A percentile compares a stretch with the other conserved stretches of the same genome.
These are phyloP conservation scores for Aspergillus indologenus DNA, from an alignment of 495 filamentous ascomycete genomes.

Conservation along the genomic window DNA sequence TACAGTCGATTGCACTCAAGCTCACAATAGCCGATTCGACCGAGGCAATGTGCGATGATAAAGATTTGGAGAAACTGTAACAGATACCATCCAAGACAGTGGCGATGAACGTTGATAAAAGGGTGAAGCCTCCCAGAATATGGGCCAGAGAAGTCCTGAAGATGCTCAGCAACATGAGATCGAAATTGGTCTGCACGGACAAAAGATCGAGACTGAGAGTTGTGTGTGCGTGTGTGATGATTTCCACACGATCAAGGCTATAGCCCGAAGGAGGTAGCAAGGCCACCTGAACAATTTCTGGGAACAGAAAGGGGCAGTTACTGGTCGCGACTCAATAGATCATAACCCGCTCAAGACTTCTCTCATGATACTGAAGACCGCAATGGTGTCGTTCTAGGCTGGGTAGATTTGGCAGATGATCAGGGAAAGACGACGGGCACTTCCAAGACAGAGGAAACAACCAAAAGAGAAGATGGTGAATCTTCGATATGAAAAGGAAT, in stretches of 20 bases:
- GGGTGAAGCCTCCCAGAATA: slow-evolving; percentile 26
- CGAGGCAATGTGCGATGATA: slow-evolving; percentile 15
- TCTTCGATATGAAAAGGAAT: not conserved
- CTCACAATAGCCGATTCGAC: slow-evolving; percentile 27
- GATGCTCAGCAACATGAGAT: slow-evolving; percentile 16
- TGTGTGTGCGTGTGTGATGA: not conserved
- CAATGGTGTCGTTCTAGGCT: not conserved
- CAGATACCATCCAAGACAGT: slow-evolving; percentile 37
- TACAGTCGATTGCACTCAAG: slow-evolving; percentile 30
- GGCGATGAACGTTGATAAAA: slow-evolving; percentile 26
- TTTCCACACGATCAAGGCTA: not conserved
- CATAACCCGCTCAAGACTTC: not conserved
- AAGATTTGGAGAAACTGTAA: slow-evolving; percentile 25
- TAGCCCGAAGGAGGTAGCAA: not conserved
- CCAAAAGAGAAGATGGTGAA: not conserved
- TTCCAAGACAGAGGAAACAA: not conserved
- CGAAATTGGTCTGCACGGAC: not conserved
- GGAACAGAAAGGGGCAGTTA: not conserved
- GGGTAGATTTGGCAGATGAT: not conserved
- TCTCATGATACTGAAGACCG: not conserved
- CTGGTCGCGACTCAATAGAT: not conserved
- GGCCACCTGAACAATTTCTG: not conserved
- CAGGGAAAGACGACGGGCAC: not conserved
- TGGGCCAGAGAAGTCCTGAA: slow-evolving; percentile 21
- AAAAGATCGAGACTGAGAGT: not conserved